Conservation (phyloP, 2,329 filamentous ascomycete species). For the Hypoxylon sp. region DNA sequence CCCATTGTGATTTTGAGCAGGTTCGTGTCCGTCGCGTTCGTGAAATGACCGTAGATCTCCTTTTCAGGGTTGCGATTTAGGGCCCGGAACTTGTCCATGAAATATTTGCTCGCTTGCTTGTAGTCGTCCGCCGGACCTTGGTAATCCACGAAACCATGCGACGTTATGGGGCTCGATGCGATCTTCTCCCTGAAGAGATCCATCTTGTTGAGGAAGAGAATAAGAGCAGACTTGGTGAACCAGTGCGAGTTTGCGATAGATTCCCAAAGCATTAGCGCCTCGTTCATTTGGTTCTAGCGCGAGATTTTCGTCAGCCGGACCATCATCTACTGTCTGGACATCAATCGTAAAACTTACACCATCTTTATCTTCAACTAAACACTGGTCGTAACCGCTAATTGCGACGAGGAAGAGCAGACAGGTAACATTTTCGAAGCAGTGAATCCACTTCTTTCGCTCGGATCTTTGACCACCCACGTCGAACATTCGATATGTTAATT, state of each 20-base stretch:
- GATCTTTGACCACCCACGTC: constrained; percentile 92
- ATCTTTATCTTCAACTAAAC: constrained; percentile 94
- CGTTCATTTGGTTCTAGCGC: constrained; percentile 85
- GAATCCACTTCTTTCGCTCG: constrained; percentile 97
- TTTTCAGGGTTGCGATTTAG: constrained; percentile 75
- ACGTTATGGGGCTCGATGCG: constrained; percentile 72
- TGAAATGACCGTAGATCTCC: constrained; percentile 70
- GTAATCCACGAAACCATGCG: constrained; percentile 82
- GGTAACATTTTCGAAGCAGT: constrained; percentile 94
- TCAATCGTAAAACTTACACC: constrained; percentile 68
- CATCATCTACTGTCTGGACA: not conserved
- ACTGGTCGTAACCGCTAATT: constrained; percentile 96
- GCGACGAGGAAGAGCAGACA: constrained; percentile 92
- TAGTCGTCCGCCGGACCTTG: constrained; percentile 74
- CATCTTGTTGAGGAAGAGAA: constrained; percentile 89
- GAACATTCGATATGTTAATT: constrained; percentile 96
- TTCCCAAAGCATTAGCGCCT: constrained; percentile 86
- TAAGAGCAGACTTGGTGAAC: constrained; percentile 83
- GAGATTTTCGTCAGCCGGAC: constrained; percentile 17
- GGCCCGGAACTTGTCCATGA: constrained; percentile 81
- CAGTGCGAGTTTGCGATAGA: constrained; percentile 87
- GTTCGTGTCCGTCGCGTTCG: constrained; percentile 73
- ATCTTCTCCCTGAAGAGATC: constrained; percentile 85
- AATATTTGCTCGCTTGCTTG: constrained; percentile 80
- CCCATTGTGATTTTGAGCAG: constrained; percentile 86